A percentile compares a stretch with the other conserved stretches of the same genome.
These are phyloP conservation scores for Powellomyces hirtus DNA, from an alignment of 192 early-diverging fungal genomes.

Conservation along the genomic window DNA sequence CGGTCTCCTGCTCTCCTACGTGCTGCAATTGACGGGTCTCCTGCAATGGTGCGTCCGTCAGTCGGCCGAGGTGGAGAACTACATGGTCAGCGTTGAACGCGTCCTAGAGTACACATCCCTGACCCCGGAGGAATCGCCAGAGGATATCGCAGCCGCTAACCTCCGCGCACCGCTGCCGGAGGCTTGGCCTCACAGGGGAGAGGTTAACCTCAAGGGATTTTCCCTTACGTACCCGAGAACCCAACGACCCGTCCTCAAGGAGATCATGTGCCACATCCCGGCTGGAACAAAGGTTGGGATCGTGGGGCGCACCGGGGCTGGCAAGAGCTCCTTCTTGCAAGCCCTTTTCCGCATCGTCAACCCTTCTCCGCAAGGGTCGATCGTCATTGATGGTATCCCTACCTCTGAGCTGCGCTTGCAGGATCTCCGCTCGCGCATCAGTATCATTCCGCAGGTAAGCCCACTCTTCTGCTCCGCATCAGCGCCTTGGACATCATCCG, in stretches of 20 bases:
- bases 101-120: conserved; percentile 56
- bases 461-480: conserved; percentile 45
- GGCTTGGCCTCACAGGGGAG: conserved; percentile 62
- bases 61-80: conserved; percentile 43
- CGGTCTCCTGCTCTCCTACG: conserved; percentile 50
- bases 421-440: conserved; percentile 52
- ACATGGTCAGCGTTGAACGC: conserved; percentile 64
- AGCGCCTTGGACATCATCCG: conserved; percentile 71
- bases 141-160: background rate
- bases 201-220: conserved; percentile 58
- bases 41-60: conserved; percentile 47
- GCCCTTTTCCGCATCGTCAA: conserved; percentile 75
- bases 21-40: conserved; percentile 50
- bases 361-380: conserved; percentile 45
- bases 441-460: conserved; percentile 59
- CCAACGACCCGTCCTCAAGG: conserved; percentile 50
- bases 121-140: background rate
- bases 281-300: conserved; percentile 74
- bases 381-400: conserved; percentile 67
- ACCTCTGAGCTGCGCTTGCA: conserved; percentile 56
- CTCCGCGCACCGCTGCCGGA: conserved; percentile 21
- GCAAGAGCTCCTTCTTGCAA: conserved; percentile 64
- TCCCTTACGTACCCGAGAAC: conserved; percentile 54
- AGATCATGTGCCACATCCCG: conserved; percentile 60
- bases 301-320: conserved; percentile 83